Percentiles rank a stretch among this genome's conserved stretches.
Conservation (phyloP, 257 asterid genomes). For the Lantana camara region DNA sequence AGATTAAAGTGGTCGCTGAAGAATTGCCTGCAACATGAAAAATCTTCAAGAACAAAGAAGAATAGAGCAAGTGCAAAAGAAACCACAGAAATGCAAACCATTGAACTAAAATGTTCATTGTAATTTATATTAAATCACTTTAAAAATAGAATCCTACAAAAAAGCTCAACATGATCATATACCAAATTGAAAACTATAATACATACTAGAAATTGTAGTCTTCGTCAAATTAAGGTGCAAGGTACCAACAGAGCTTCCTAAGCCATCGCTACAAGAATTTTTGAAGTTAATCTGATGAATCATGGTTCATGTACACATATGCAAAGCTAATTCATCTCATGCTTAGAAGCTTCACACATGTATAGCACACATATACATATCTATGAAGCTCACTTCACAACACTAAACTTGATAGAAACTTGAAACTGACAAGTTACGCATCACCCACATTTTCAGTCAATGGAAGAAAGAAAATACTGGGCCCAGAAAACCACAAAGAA, state of each 20-base stretch:
- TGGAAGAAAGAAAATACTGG: background rate
- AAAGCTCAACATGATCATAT: background rate
- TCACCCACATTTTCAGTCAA: background rate
- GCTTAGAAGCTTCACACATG: background rate
- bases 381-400: background rate
- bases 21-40: too few species aligned
- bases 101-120: background rate
- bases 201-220: background rate
- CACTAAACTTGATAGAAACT: background rate
- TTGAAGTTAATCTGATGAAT: background rate
- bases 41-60: background rate
- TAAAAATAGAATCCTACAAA: background rate
- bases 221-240: background rate
- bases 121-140: background rate
- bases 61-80: background rate
- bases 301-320: background rate
- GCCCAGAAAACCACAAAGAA: background rate
- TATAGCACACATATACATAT: background rate
- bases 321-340: background rate
- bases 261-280: background rate
- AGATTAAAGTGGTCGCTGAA: too few species aligned
- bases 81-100: background rate
- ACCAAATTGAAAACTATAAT: background rate
- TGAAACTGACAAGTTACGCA: background rate
- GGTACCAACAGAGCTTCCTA: background rate